These are phyloP conservation scores for Erodium texanum DNA, from an alignment of 441 rosid species.

Conservation along the genomic window DNA sequence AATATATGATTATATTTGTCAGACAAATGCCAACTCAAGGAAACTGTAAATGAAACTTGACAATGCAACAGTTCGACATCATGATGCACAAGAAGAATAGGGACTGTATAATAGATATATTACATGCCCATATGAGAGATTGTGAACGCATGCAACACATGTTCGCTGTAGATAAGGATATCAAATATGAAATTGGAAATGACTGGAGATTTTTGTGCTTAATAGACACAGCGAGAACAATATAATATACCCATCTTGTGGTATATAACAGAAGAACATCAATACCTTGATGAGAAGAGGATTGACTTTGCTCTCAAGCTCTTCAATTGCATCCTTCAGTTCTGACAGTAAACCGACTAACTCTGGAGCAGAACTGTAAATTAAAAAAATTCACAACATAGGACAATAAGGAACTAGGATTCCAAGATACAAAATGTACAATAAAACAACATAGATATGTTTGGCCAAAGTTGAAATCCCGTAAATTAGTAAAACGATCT, in stretches of 20 bases:
- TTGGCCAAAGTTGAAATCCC: neutral
- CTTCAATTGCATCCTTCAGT: constrained; percentile 51
- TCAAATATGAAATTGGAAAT: no score
- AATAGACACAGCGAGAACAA: no score
- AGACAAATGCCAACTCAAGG: neutral
- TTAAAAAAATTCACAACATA: neutral
- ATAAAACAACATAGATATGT: neutral
- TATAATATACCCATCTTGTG: no score
- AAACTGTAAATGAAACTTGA: neutral
- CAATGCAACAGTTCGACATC: neutral
- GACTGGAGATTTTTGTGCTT: no score
- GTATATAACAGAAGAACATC: neutral
- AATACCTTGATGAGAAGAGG: constrained; percentile 61
- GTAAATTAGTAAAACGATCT: neutral
- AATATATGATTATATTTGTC: constrained; percentile 9
- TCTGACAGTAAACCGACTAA: constrained; percentile 72
- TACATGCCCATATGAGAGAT: no score
- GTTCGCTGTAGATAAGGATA: no score
- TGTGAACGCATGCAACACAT: no score
- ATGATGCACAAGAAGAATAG: constrained; percentile 1
- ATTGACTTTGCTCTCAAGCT: constrained; percentile 61
- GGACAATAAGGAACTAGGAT: neutral
- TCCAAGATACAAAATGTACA: neutral
- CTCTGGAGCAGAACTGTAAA: constrained; percentile 75
- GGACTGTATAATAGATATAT: neutral